Evolutionary conservation across 345 rosid genomes (phyloP), one percentile per base, ranked within the genome.

Genomic region (Gossypium turneri): DNA sequence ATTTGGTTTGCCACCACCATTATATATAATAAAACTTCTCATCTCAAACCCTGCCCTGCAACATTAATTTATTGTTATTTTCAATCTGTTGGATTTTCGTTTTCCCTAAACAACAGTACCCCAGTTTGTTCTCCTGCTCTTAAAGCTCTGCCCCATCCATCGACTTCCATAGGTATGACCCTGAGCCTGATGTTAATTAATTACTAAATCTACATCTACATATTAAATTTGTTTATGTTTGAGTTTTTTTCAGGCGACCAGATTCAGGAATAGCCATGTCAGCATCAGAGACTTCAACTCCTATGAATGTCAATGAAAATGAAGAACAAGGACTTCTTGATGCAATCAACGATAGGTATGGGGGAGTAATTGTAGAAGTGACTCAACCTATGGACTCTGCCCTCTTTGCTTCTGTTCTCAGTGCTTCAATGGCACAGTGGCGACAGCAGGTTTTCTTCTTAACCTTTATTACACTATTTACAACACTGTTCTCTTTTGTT

Each of bases 331-430:
- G 74, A 29, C 48, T 85, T 53, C 87, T 90, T 22, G 29, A 81
- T 67, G 85, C 80, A 16, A 52, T 81, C 34, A 72, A 90, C 62
- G 98, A 94, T 82, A 87, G 82, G 17, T 86, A 89, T 80, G 97
- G 89, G 55, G 98, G 98, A 29, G 94, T 92, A 12, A 74, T 87
- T 43, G 83, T 88, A 19, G 92, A 90, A 62, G 70, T 94, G 79
- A 86, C 60, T 12, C 86, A 85, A 48, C 86, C 87, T 45, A 84
- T 91, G 87, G 88, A 90, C 58, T 77, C 88, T 27, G 72, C 64
- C 52, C 66, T 77, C 73, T 92, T 94, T 87, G 80, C 87, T 9
- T 67, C 85, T 0, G 61, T 82, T 80, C 96, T 94, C 43, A 80
- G 80, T 75, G 81, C 90, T 53, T 91, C 94, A 41, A 77, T 92